These are phyloP conservation scores for Naematelia aurantialba DNA, from an alignment of 768 basidiomycete species.

Conservation along the genomic window DNA sequence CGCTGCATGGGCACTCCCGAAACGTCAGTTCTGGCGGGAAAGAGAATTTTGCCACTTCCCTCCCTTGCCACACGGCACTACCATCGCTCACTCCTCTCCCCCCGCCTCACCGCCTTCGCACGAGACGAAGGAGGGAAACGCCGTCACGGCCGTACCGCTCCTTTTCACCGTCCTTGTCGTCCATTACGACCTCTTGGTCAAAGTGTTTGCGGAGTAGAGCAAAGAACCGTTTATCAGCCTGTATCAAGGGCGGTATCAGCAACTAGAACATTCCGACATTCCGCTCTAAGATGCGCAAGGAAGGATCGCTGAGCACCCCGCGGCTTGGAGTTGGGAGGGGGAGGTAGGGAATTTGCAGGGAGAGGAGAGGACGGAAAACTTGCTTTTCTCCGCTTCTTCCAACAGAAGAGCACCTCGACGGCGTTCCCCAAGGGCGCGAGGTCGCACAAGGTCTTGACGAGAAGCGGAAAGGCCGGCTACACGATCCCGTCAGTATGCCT, in stretches of 20 bases:
- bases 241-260: slow-evolving; percentile 39
- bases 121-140: too few species aligned
- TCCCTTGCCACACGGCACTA: too few species aligned
- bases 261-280: not conserved
- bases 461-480: slow-evolving; percentile 74
- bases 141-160: slow-evolving; percentile 45
- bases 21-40: too few species aligned
- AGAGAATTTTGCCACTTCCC: too few species aligned
- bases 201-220: slow-evolving; percentile 71
- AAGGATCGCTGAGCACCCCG: slow-evolving; percentile 2
- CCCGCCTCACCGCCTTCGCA: too few species aligned
- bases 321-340: not conserved
- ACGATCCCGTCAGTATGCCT: not conserved
- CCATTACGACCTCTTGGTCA: slow-evolving; percentile 50
- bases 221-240: slow-evolving; percentile 89
- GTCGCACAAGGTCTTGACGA: slow-evolving; percentile 71
- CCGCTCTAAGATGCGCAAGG: slow-evolving; percentile 1
- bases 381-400: slow-evolving; percentile 89
- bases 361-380: slow-evolving; percentile 4
- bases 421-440: slow-evolving; percentile 54
- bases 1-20: too few species aligned
- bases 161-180: slow-evolving; percentile 42
- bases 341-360: not conserved
- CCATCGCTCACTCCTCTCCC: too few species aligned
- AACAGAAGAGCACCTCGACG: slow-evolving; percentile 79